These are phyloP conservation scores for Neospora caninum DNA, from an alignment of 169 alveolate genomes.

Conservation along the genomic window DNA sequence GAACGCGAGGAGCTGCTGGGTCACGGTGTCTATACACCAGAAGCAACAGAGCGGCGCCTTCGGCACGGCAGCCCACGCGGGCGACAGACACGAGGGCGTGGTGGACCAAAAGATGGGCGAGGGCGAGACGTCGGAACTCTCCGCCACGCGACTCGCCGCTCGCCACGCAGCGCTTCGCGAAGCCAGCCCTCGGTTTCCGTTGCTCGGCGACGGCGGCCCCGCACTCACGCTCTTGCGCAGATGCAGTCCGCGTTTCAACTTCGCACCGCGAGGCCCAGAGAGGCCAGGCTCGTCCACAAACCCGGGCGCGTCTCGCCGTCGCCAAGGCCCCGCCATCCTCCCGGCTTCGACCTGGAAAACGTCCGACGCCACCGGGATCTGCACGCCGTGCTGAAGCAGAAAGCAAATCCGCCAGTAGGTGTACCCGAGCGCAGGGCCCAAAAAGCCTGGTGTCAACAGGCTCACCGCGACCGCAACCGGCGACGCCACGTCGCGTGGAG, in stretches of 20 bases:
- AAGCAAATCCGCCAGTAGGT: slow-evolving; percentile 10
- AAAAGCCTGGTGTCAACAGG: neutral
- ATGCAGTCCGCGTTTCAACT: neutral
- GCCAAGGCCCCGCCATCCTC: neutral
- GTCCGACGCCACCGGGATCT: neutral
- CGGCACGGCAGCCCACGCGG: neutral
- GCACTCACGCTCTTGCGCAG: neutral
- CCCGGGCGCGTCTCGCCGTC: neutral
- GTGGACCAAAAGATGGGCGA: neutral
- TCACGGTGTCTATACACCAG: neutral
- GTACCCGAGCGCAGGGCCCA: neutral
- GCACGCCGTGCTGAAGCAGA: neutral
- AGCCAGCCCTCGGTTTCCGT: too few species aligned
- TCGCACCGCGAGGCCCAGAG: neutral
- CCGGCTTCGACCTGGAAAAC: neutral
- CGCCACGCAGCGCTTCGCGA: too few species aligned
- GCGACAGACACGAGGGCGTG: neutral
- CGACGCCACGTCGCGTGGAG: neutral
- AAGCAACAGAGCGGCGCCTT: slow-evolving; percentile 4
- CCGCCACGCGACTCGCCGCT: too few species aligned
- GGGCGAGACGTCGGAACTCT: too few species aligned
- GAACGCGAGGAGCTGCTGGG: neutral
- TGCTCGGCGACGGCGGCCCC: neutral
- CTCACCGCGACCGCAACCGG: neutral
- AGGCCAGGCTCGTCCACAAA: neutral